These are phyloP conservation scores for Flaveria trinervia DNA, from an alignment of 129 eudicot genomes.

Conservation along the genomic window DNA sequence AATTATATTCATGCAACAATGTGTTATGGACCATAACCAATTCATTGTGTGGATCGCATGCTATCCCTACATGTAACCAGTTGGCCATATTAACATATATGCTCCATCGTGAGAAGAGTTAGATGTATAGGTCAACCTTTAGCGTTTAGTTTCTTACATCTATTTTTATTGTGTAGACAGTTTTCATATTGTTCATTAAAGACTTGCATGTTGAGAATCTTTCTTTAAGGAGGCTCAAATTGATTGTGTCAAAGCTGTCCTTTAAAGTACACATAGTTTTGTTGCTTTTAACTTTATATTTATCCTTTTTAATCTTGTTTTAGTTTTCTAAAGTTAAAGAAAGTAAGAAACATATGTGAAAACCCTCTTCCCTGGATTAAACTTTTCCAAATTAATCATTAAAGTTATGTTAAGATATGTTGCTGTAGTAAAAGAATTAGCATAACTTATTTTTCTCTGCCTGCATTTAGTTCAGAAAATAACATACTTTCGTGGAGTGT, in stretches of 20 bases:
- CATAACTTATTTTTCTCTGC: background rate
- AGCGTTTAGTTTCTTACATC: background rate
- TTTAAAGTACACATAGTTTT: background rate
- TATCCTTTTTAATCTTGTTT: background rate
- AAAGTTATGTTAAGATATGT: background rate
- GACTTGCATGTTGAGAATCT: background rate
- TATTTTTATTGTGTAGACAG: background rate
- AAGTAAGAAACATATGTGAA: background rate
- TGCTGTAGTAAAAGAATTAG: background rate
- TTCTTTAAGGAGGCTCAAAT: background rate
- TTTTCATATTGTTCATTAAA: background rate
- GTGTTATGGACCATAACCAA: background rate
- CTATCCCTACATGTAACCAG: background rate
- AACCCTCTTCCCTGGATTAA: background rate
- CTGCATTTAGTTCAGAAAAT: background rate
- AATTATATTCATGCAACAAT: slow-evolving; percentile 4
- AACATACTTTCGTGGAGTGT: background rate
- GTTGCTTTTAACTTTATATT: background rate
- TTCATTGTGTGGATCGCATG: background rate
- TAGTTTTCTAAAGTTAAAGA: background rate
- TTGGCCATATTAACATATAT: background rate
- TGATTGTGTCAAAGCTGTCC: background rate
- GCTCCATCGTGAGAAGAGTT: background rate
- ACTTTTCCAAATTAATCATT: background rate
- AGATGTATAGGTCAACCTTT: background rate